Evolutionary conservation across 441 rosid genomes (phyloP), one percentile per base, ranked within the genome.

Genomic region (Sinapis alba): DNA sequence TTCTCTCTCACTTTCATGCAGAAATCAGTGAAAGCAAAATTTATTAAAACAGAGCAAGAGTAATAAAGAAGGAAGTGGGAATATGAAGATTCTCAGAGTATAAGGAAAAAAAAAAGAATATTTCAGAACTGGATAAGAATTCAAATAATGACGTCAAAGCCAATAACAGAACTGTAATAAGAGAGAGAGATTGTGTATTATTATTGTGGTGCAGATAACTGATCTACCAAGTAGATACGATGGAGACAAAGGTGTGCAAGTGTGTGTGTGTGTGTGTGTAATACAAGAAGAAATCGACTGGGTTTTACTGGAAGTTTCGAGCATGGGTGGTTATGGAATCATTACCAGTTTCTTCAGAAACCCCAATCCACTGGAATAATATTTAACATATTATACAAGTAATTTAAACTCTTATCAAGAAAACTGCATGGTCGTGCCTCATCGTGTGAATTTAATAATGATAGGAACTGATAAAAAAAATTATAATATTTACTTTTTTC

Each of bases 81-180:
- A 67, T 62, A 53, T 50, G 7, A 41, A 69, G 21, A 76, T 21
- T 57, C 41, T 76, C 0, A 4, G 51, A 45, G 36, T 23, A 50
- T 47, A 62, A 50, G 21, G 36, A 16, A 7, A 43, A n/a, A 43
- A 43, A 15, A 15, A 15, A 45, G n/a, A 15, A 32, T 8, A 10
- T 6, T 50, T 12, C 28, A 21, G 63, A 66, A 60, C 13, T 65
- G 73, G 80, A 77, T 77, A 77, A 77, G 80, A 72, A 72, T 66
- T 71, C 18, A 72, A 72, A 57, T 4, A 11, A 54, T 77, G 80
- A 77, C 80, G 80, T 72, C 68, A 72, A 71, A 50, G 51, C 10
- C 16, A 12, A 23, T 77, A 72, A 66, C 76, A 61, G 76, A 77
- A 34, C 50, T 62, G 60, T 75, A 51, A 56, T 1, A 65, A 54